A percentile compares a stretch with the other conserved stretches of the same genome.
These are phyloP conservation scores for Populus nigra DNA, from an alignment of 345 rosid genomes.

Conservation along the genomic window DNA sequence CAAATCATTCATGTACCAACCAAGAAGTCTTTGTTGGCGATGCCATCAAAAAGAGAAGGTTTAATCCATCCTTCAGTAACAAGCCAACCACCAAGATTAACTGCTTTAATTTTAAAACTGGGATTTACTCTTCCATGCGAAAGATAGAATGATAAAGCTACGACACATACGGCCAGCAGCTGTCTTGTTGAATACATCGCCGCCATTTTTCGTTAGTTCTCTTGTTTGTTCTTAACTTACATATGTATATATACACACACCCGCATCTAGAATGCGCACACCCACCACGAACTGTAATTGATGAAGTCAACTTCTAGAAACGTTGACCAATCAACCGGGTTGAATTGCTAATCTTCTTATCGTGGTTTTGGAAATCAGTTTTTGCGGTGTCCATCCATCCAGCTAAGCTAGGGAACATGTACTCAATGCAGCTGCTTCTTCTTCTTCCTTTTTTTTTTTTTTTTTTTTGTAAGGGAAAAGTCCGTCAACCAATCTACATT, in stretches of 20 bases:
- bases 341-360: not conserved
- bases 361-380: no score
- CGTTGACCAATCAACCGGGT: not conserved
- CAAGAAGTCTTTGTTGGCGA: conserved; percentile 60
- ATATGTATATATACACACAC: not conserved
- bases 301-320: not conserved
- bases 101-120: conserved; percentile 39
- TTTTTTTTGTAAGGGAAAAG: no score
- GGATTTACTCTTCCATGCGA: conserved; percentile 24
- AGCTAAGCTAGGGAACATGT: no score
- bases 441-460: no score
- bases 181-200: conserved; percentile 5
- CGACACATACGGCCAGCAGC: conserved; percentile 7
- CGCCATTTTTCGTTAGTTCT: not conserved
- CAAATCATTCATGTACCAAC: conserved; percentile 16
- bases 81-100: conserved; percentile 70
- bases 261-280: no score
- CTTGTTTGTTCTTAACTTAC: not conserved
- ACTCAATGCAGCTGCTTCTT: no score
- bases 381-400: no score
- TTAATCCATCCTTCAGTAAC: conserved; percentile 71
- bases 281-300: not conserved
- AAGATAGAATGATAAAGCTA: conserved; percentile 10
- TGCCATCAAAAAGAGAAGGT: conserved; percentile 63
- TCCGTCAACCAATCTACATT: no score